phyloP scores from a whole-genome alignment of 2,329 filamentous ascomycete genomes.

The Corynespora cassiicola region DNA sequence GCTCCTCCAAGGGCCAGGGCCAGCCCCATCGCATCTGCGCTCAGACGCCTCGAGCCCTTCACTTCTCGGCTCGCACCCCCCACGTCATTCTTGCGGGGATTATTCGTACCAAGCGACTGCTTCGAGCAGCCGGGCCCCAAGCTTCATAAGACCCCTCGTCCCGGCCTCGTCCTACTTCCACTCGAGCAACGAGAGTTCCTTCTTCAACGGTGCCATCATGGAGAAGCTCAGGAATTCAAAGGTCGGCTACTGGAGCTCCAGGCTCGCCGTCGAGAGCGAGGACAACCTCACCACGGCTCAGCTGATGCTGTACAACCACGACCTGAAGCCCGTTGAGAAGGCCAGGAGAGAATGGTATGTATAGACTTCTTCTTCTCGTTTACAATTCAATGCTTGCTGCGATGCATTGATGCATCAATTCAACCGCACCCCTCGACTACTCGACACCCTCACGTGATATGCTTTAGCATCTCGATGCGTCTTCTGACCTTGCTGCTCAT shows the following conservation, averaged over 20 bases:
- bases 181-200: slow-evolving; percentile 21
- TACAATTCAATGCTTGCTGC: too few relatives aligned
- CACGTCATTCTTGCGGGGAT: slow-evolving; percentile 40
- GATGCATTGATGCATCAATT: too few relatives aligned
- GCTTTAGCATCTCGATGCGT: too few relatives aligned
- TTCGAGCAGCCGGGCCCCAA: slow-evolving; percentile 22
- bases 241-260: slow-evolving; percentile 54
- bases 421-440: too few relatives aligned
- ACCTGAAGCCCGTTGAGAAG: slow-evolving; percentile 72
- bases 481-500: too few relatives aligned
- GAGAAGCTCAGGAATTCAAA: slow-evolving; percentile 49
- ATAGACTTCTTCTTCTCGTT: too few relatives aligned
- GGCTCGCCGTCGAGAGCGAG: slow-evolving; percentile 76
- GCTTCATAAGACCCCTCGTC: slow-evolving; percentile 26
- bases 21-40: slow-evolving; percentile 8
- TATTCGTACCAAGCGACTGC: slow-evolving; percentile 23
- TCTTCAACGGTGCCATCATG: slow-evolving; percentile 39
- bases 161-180: slow-evolving; percentile 20
- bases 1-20: slow-evolving; percentile 25
- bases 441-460: too few relatives aligned
- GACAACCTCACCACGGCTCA: slow-evolving; percentile 78
- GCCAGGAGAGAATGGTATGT: too few relatives aligned
- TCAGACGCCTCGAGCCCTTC: slow-evolving; percentile 23
- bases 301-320: slow-evolving; percentile 86
- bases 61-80: slow-evolving; percentile 20